Base-by-base conservation (phyloP, 2,329 filamentous ascomycete species). In the Pestalotiopsis sp. region DNA sequence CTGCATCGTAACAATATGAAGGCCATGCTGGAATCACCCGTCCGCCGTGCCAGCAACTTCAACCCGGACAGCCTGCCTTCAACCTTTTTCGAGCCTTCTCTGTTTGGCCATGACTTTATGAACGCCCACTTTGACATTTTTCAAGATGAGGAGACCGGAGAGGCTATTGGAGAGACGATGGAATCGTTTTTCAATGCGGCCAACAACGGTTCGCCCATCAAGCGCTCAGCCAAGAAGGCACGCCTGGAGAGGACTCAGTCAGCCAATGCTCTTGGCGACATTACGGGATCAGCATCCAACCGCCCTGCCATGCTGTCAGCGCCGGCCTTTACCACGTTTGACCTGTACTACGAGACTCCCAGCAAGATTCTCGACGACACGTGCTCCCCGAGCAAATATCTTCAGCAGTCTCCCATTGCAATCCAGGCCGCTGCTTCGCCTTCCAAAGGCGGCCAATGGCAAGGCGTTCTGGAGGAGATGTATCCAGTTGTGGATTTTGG, bases 1-100 rank as follows among this genome's bases (percentile, higher is more conserved):
- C 90, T 96, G 72, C 96, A 98, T 77, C 92, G 95, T 67, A 91
- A 95, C 75, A 91, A 90, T 72, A 93, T 98, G 71, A 87, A 88
- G 69, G 88, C 91, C 70, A 86, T 94, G 81, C 86, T 93, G 64
- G 92, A 91, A 64, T 93, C 92, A 4, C 92, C 92, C 31, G 82
- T 86, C 67, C 78, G 79, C 45, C 76, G 76, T 57, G 84, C 86
- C 73, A 84, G 83, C 70, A 82, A 83, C 71, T 78, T 89, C 63
- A 82, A 85, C 17, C 87, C 87, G 3, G 92, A 90, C 86, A 92
- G 91, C 72, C 89, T 91, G 3, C 87, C n/a, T 90, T 92, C 76
- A 84, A 87, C 64, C 80, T 92, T 2, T 90, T 92, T 64, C 88
- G 91, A 27, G 76, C 81, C 2, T 74, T 36, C 31, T 9, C 2